Percentiles rank a stretch among this genome's conserved stretches.
Evolutionary conservation across 805 yeast genomes (phyloP).

Genomic region (Hanseniaspora osmophila): DNA sequence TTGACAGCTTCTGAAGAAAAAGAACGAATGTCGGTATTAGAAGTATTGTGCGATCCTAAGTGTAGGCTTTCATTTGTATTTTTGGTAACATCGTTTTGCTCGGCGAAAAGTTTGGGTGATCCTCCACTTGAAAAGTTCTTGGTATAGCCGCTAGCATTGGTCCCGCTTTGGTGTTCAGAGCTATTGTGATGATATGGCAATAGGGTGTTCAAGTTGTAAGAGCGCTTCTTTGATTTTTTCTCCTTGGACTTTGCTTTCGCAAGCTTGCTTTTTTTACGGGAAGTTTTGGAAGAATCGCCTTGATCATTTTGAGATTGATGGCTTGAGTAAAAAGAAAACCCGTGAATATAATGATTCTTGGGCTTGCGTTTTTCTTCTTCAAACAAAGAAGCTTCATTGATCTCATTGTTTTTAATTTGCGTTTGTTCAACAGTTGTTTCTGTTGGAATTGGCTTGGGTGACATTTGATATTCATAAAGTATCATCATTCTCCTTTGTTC

Average conservation of each 20-base stretch:
- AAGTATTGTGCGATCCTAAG: no score
- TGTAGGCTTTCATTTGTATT: no score
- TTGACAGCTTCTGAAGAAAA: no score
- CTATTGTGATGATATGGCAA: background rate
- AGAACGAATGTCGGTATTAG: no score
- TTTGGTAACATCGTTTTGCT: no score
- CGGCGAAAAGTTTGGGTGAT: no score
- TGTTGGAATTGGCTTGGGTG: background rate
- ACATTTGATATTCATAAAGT: constrained; percentile 4
- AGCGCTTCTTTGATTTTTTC: background rate
- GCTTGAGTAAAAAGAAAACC: no score
- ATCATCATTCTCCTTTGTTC: constrained; percentile 7
- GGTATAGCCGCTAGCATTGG: constrained; percentile 25
- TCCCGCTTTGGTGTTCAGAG: background rate
- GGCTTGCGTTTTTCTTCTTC: no score
- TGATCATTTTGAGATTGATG: background rate
- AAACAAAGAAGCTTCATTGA: no score
- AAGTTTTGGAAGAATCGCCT: background rate
- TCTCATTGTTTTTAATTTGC: no score
- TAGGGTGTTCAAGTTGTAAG: background rate
- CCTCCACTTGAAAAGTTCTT: constrained; percentile 36
- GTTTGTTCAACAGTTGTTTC: background rate
- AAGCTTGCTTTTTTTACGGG: background rate
- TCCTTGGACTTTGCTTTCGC: background rate
- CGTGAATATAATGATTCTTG: no score